These are phyloP conservation scores for Phytophthora podocarpi DNA, from an alignment of 352 stramenopile species.

Conservation along the genomic window DNA sequence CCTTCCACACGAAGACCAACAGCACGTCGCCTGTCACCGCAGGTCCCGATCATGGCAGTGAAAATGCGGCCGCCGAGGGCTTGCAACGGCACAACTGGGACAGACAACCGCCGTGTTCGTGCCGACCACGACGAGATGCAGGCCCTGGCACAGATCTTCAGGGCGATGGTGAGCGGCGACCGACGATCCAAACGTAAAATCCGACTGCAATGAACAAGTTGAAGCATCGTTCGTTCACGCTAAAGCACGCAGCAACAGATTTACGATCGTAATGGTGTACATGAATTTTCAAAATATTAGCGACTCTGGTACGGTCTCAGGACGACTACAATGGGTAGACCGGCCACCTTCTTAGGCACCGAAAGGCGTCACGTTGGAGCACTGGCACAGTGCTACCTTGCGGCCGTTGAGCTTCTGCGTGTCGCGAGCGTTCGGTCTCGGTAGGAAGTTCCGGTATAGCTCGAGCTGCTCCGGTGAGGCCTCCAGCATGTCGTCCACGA, in stretches of 20 bases:
- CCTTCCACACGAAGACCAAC: neutral
- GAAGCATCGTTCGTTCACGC: conserved; percentile 5
- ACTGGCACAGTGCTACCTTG: conserved; percentile 33
- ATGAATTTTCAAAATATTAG: conserved; percentile 21
- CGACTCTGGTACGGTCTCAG: conserved; percentile 8
- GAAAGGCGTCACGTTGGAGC: conserved; percentile 22
- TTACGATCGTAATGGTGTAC: conserved; percentile 15
- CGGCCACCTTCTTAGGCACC: conserved; percentile 13
- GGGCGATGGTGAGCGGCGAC: conserved; percentile 27
- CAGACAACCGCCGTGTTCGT: conserved; percentile 10
- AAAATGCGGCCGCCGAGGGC: conserved; percentile 3
- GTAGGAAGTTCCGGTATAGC: conserved; percentile 49
- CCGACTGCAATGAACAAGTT: conserved; percentile 6
- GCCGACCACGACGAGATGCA: conserved; percentile 19
- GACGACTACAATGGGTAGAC: neutral
- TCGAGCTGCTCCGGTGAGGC: conserved; percentile 57
- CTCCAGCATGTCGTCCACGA: conserved; percentile 54
- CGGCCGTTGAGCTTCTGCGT: conserved; percentile 59
- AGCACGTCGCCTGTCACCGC: conserved; percentile 12
- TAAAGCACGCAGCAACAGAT: neutral
- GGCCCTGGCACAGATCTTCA: conserved; percentile 25
- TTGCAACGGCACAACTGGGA: conserved; percentile 17
- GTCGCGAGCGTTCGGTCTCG: conserved; percentile 51
- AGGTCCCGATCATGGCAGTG: conserved; percentile 14
- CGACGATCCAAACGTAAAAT: conserved; percentile 22